Percentiles rank a stretch among this genome's conserved stretches.
These are phyloP conservation scores for Haematococcus sp. DNA, from an alignment of 139 green algal genomes.

Conservation along the genomic window DNA sequence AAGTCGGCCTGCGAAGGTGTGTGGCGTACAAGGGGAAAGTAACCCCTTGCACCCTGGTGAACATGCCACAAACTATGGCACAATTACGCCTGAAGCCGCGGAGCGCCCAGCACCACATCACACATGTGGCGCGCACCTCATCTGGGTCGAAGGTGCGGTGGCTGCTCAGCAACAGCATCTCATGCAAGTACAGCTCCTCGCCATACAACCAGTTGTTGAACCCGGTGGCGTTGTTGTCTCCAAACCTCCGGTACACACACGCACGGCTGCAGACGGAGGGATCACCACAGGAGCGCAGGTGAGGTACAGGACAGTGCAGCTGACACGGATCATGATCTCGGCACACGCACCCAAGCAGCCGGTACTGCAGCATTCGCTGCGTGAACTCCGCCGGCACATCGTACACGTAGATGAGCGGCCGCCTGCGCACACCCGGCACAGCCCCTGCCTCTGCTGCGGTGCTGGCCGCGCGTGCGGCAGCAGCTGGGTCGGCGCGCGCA, in stretches of 20 bases:
- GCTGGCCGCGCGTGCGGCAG: background rate
- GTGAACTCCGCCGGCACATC: constrained; percentile 17
- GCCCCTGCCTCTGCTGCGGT: constrained; percentile 1
- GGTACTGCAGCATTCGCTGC: constrained; percentile 59
- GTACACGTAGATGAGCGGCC: constrained; percentile 9
- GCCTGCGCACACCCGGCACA: background rate
- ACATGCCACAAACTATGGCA: too few species aligned
- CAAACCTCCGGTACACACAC: constrained; percentile 26
- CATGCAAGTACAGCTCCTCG: constrained; percentile 46
- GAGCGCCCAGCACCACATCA: too few species aligned
- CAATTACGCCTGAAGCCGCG: too few species aligned
- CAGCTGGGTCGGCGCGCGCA: background rate
- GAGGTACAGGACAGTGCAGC: too few species aligned
- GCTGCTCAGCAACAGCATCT: constrained; percentile 52
- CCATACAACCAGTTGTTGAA: constrained; percentile 32
- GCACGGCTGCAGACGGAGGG: background rate
- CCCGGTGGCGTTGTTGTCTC: constrained; percentile 7
- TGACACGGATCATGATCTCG: background rate
- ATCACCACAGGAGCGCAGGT: too few species aligned
- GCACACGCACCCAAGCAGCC: background rate
- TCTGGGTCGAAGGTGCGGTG: constrained; percentile 51
- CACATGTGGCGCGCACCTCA: constrained; percentile 12
- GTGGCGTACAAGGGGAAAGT: too few species aligned
- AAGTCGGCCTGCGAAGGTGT: constrained; percentile 48
- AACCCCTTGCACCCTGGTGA: too few species aligned